phyloP scores from a whole-genome alignment of 257 asterid species.

The Solanum peruvianum region DNA sequence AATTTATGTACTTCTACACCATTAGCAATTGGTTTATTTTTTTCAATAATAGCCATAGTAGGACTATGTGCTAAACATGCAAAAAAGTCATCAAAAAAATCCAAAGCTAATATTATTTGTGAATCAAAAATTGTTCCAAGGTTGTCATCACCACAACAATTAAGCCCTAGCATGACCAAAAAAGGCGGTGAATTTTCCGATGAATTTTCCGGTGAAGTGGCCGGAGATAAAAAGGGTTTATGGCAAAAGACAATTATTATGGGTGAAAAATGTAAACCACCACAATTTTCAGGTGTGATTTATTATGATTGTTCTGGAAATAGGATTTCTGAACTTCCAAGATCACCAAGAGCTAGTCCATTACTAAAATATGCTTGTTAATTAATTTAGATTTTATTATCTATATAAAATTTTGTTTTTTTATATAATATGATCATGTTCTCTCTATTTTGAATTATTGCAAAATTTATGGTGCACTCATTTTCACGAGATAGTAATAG shows the following conservation, averaged over 20 bases:
- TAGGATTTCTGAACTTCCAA: slow-evolving; percentile 62
- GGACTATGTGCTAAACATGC: slow-evolving; percentile 61
- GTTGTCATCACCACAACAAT: slow-evolving; percentile 3
- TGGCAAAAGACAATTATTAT: slow-evolving; percentile 82
- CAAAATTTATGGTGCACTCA: neutral
- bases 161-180: neutral
- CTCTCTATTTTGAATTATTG: neutral
- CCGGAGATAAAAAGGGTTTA: slow-evolving; percentile 30
- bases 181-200: neutral
- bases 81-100: slow-evolving; percentile 17
- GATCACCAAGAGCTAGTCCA: slow-evolving; percentile 47
- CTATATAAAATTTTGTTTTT: neutral
- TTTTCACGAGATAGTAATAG: neutral
- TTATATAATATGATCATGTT: neutral
- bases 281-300: slow-evolving; percentile 63
- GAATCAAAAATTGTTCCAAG: slow-evolving; percentile 9
- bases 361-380: slow-evolving; percentile 11
- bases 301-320: slow-evolving; percentile 65
- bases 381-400: neutral
- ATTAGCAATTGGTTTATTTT: slow-evolving; percentile 47
- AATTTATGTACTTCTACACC: slow-evolving; percentile 18
- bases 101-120: neutral
- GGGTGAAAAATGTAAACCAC: slow-evolving; percentile 86
- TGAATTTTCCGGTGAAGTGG: neutral
- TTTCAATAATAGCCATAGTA: slow-evolving; percentile 36